These are phyloP conservation scores for Ceratobasidium sp. DNA, from an alignment of 1,284 basidiomycete genomes.

Conservation along the genomic window DNA sequence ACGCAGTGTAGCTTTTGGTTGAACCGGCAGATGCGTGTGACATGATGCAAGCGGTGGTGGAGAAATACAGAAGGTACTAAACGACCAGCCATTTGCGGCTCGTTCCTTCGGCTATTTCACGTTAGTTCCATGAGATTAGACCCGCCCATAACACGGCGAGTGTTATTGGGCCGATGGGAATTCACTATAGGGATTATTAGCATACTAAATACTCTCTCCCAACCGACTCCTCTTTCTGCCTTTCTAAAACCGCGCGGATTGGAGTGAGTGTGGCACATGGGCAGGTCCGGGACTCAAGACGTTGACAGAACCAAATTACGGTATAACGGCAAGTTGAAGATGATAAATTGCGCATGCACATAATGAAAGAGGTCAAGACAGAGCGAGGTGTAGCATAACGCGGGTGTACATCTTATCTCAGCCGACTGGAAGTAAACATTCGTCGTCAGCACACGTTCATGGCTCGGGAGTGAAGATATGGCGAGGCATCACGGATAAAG, in stretches of 20 bases:
- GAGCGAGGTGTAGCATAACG: constrained; percentile 2
- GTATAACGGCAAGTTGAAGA: constrained; percentile 13
- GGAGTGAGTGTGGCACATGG: no score
- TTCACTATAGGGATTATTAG: no score
- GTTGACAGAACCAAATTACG: not conserved
- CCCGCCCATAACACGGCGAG: no score
- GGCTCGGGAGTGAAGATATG: not conserved
- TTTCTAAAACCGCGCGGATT: no score
- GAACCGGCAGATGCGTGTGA: not conserved
- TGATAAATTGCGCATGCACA: constrained; percentile 42
- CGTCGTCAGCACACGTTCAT: not conserved
- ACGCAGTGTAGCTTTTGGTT: not conserved
- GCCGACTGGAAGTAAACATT: constrained; percentile 17
- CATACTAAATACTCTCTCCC: no score
- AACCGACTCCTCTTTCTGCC: no score
- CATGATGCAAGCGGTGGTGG: not conserved
- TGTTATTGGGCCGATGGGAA: no score
- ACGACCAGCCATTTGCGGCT: no score
- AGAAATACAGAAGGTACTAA: no score
- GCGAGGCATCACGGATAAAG: not conserved
- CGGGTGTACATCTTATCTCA: constrained; percentile 25
- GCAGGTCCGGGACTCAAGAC: no score
- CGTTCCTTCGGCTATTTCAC: no score
- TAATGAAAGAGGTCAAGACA: constrained; percentile 30
- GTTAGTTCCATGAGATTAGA: no score